A percentile compares a stretch with the other conserved stretches of the same genome.
Evolutionary conservation across 768 basidiomycete species (phyloP).

Genomic region (Macrocybe gigantea): DNA sequence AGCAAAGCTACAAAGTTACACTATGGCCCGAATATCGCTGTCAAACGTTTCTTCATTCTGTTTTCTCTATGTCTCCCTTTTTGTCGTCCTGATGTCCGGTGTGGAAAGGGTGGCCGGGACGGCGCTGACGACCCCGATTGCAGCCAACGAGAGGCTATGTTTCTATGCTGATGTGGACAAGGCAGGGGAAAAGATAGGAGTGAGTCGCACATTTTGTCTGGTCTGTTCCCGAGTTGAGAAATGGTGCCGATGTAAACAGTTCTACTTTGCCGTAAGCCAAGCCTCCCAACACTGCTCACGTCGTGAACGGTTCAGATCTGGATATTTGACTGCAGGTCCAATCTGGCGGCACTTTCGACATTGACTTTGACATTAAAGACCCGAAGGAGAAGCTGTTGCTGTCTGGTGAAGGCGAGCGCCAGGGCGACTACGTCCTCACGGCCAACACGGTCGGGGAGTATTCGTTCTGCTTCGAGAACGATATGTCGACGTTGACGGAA

Average conservation of each 20-base stretch:
- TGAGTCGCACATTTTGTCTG: constrained; percentile 28
- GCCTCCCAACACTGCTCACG: not conserved
- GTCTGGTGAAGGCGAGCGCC: constrained; percentile 83
- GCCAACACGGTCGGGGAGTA: constrained; percentile 90
- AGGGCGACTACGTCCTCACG: constrained; percentile 96
- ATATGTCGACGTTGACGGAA: constrained; percentile 90
- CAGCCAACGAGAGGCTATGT: constrained; percentile 79
- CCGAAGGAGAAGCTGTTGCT: constrained; percentile 85
- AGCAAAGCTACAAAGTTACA: too few relatives aligned
- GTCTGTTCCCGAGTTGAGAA: constrained; percentile 4
- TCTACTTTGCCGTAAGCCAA: constrained; percentile 88
- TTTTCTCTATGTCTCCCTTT: constrained; percentile 12
- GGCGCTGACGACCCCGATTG: constrained; percentile 75
- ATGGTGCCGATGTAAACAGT: constrained; percentile 39
- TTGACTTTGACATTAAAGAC: constrained; percentile 90
- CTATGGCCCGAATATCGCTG: constrained; percentile 16
- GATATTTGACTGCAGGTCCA: constrained; percentile 56
- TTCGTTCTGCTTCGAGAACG: constrained; percentile 97
- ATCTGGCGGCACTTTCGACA: constrained; percentile 95
- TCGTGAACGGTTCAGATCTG: not conserved
- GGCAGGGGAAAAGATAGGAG: constrained; percentile 86
- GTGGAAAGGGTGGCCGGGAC: constrained; percentile 38
- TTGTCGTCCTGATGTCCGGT: constrained; percentile 30
- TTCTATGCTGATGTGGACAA: constrained; percentile 98
- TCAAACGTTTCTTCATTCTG: constrained; percentile 14